These are phyloP conservation scores for Eurotiales sp. DNA, from an alignment of 2,329 filamentous ascomycete species.

Conservation along the genomic window DNA sequence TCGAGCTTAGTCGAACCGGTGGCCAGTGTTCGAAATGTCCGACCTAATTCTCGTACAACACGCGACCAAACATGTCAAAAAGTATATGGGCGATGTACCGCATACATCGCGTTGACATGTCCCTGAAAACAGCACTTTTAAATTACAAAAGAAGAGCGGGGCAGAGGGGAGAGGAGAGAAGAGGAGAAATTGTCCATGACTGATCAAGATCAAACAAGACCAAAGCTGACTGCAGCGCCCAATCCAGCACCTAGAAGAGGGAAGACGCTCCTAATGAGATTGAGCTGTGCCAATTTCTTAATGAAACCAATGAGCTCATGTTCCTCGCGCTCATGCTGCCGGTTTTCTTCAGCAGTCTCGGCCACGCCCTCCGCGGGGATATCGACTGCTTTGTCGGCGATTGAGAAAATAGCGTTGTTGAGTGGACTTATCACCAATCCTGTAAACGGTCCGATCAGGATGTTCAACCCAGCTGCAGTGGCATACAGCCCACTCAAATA, in stretches of 20 bases:
- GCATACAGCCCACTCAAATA: conserved; percentile 19
- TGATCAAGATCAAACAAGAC: conserved; percentile 8
- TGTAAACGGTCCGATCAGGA: conserved; percentile 34
- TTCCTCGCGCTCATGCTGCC: conserved; percentile 22
- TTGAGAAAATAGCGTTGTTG: conserved; percentile 26
- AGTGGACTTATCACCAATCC: conserved; percentile 24
- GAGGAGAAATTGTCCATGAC: background rate
- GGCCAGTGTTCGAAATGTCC: background rate
- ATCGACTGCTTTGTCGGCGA: conserved; percentile 16
- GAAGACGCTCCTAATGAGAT: conserved; percentile 22
- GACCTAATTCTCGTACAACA: no score
- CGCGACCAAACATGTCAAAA: no score
- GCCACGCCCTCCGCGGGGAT: background rate
- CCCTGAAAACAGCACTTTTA: background rate
- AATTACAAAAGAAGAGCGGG: background rate
- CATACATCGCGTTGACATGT: no score
- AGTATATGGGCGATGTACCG: no score
- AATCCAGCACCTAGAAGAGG: conserved; percentile 24
- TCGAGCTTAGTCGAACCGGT: no score
- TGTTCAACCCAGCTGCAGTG: conserved; percentile 25
- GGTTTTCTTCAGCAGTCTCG: conserved; percentile 17
- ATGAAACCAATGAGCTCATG: conserved; percentile 18
- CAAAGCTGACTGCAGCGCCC: conserved; percentile 18
- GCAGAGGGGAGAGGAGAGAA: no score
- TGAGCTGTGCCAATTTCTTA: conserved; percentile 22